Evolutionary conservation across 176 grass and related monocot genomes (phyloP).

Genomic region (Cenchrus americanus): DNA sequence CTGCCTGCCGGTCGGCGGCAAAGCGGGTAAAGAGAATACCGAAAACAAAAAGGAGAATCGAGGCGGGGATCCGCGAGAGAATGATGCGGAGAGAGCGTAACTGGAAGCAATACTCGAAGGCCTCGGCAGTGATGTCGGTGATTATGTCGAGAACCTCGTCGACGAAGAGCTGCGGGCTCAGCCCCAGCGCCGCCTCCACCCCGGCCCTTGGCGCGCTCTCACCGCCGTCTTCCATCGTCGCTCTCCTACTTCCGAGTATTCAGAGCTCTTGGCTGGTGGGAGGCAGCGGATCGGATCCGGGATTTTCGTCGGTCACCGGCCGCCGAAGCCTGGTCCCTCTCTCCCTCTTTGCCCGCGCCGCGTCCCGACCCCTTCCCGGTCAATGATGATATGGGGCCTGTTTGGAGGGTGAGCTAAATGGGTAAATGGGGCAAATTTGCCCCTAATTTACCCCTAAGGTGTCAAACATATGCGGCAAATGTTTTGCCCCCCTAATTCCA

Average conservation of each 20-base stretch:
- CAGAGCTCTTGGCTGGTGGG: background rate
- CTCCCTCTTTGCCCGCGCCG: too few relatives aligned
- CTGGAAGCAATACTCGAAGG: conserved; percentile 52
- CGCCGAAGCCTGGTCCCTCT: too few relatives aligned
- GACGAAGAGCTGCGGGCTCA: conserved; percentile 40
- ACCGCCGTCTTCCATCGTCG: conserved; percentile 24
- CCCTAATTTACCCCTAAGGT: too few relatives aligned
- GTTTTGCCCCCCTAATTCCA: too few relatives aligned
- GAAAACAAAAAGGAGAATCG: background rate
- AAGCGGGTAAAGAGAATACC: background rate
- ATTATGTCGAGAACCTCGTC: conserved; percentile 42
- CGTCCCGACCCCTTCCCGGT: too few relatives aligned
- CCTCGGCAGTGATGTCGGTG: conserved; percentile 17
- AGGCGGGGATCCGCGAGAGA: background rate
- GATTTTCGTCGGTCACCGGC: background rate
- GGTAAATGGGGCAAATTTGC: too few relatives aligned
- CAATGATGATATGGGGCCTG: too few relatives aligned
- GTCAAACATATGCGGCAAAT: too few relatives aligned
- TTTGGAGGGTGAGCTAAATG: too few relatives aligned
- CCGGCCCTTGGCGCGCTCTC: background rate
- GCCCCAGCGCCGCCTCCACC: conserved; percentile 42
- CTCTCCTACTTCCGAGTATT: background rate
- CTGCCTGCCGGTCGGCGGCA: background rate
- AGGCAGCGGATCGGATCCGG: background rate
- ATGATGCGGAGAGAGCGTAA: conserved; percentile 26